Evolutionary conservation across 2,329 filamentous ascomycete species (phyloP).

Genomic region (Triangularia setosa): DNA sequence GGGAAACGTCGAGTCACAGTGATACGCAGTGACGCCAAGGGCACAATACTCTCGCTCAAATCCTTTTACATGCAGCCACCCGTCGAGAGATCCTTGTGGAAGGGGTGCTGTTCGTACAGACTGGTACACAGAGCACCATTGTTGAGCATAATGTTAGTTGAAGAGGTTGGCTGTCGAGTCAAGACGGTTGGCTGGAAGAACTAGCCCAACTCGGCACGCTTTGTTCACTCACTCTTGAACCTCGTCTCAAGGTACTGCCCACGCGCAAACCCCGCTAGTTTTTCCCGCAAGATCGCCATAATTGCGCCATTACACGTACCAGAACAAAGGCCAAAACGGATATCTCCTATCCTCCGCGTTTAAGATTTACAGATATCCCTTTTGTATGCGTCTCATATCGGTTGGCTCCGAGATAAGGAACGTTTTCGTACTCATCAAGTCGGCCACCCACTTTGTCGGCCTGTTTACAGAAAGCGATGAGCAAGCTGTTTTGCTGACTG

Average conservation of each 20-base stretch:
- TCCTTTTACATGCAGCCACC: constrained; percentile 12
- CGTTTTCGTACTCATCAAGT: not conserved
- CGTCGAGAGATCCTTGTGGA: constrained; percentile 5
- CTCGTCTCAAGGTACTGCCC: not conserved
- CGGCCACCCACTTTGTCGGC: not conserved
- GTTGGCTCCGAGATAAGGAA: constrained; percentile 1
- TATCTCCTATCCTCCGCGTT: constrained; percentile 1
- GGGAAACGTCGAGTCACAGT: not conserved
- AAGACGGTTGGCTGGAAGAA: not conserved
- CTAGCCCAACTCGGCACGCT: not conserved
- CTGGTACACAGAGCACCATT: not conserved
- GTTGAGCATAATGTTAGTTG: not conserved
- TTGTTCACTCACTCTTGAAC: not conserved
- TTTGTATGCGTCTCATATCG: constrained; percentile 18
- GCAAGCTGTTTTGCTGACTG: not conserved
- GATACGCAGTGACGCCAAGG: not conserved
- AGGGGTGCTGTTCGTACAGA: not conserved
- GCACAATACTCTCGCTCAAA: not conserved
- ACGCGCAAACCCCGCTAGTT: constrained; percentile 2
- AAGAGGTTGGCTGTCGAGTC: not conserved
- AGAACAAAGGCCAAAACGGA: constrained; percentile 4
- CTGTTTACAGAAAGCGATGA: not conserved
- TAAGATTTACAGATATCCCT: constrained; percentile 23
- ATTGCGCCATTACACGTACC: constrained; percentile 9
- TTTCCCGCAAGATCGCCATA: constrained; percentile 16